Evolutionary conservation across 305 asterid species (phyloP), one percentile per base, ranked within the genome.

Genomic region (Andrographis paniculata): DNA sequence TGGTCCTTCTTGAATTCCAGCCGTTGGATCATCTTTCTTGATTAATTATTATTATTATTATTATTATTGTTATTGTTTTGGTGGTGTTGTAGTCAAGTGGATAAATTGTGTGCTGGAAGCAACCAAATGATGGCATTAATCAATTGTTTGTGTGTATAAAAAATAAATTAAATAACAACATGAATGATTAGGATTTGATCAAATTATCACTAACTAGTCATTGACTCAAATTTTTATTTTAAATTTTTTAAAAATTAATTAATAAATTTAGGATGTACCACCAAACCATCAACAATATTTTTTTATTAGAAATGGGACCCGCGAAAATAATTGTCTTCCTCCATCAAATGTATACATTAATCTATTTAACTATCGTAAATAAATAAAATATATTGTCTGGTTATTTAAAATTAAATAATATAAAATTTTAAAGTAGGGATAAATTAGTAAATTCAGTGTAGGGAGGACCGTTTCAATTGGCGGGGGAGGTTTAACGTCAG

Each of bases 1-100:
- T 56, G 61, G 64, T 41, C 64, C 65, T 31, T 8, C 14, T 18
- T 46, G 3, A 13, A 44, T 62, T 16, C 21, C 53, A 52, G 11
- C 76, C 67, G 64, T 58, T 33, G 19, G 71, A 61, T 64, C 46
- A 13, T 16, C 48, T 17, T 33, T 52, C 57, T 21, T 39, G 20
- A 23, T 52, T 23, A 14, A 10, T 40, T 37, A 14, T 23, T 36
- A 2, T 54, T 31, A 18, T 43, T 15, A 4, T 5, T 14, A 7
- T 35, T 2, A 16, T 44, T 21, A 12, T 44, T 7, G 36, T 50
- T 20, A 20, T 42, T 37, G 14, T 11, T 9, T 33, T 33, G 2
- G 2, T 5, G 13, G 13, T 33, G 9, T 33, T 33, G n/a, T 13
- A 33, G 14, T 11, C 13, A 2, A 33, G 2, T 20, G 14, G 20